Percentiles rank a stretch among this genome's conserved stretches.
These are phyloP conservation scores for Trichophyton mentagrophytes DNA, from an alignment of 2,329 filamentous ascomycete species.

Conservation along the genomic window DNA sequence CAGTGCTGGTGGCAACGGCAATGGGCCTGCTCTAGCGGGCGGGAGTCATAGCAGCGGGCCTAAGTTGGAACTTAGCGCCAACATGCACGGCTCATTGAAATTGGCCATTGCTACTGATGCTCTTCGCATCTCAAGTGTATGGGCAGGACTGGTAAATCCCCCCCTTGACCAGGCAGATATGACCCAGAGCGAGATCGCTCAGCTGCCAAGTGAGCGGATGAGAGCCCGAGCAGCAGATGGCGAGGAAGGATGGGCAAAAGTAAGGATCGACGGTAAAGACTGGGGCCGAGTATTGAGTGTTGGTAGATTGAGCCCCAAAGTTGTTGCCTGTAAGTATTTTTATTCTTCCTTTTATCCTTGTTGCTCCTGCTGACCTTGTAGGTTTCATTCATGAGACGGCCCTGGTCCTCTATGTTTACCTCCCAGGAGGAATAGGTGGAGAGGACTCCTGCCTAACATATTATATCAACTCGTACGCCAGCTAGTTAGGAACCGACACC, in stretches of 20 bases:
- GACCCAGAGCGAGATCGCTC: conserved; percentile 49
- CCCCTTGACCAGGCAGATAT: conserved; percentile 69
- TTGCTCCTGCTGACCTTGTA: conserved; percentile 11
- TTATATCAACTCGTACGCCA: conserved; percentile 34
- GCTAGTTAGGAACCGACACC: conserved; percentile 13
- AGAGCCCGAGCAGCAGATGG: conserved; percentile 51
- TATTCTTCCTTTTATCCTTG: neutral
- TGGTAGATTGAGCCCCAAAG: conserved; percentile 72
- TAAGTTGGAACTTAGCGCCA: conserved; percentile 75
- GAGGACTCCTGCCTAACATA: conserved; percentile 38
- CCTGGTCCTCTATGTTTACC: conserved; percentile 35
- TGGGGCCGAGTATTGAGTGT: conserved; percentile 93
- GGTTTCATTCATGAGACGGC: conserved; percentile 36
- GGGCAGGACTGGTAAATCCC: conserved; percentile 77
- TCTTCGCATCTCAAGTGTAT: conserved; percentile 71
- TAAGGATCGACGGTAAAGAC: conserved; percentile 83
- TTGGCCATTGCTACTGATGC: conserved; percentile 72
- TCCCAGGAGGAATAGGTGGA: conserved; percentile 29
- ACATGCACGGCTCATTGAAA: conserved; percentile 81
- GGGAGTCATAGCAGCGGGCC: conserved; percentile 29
- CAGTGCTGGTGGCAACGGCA: conserved; percentile 19
- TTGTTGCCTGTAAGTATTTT: conserved; percentile 63
- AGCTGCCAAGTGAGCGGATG: conserved; percentile 73
- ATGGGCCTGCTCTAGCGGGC: conserved; percentile 14
- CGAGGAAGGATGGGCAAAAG: conserved; percentile 74